phyloP scores from a whole-genome alignment of 139 green algal genomes.

The Diplosphaera chodatii region DNA sequence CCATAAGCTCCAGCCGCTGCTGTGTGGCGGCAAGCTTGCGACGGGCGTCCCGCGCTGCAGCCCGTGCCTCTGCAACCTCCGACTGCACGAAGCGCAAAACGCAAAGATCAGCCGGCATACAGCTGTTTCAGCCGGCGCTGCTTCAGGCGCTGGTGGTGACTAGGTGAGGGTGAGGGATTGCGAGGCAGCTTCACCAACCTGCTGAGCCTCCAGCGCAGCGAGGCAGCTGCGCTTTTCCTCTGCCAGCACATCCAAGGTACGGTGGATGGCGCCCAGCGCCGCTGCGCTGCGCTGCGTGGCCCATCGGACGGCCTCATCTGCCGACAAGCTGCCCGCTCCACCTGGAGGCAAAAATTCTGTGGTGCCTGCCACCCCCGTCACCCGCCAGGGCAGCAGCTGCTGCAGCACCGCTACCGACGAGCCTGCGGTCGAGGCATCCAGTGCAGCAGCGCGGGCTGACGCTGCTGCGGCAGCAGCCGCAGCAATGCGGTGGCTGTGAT shows the following conservation, averaged over 20 bases:
- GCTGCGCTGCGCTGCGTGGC: background rate
- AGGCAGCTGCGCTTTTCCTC: background rate
- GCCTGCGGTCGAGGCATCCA: background rate
- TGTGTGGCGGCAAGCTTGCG: constrained; percentile 7
- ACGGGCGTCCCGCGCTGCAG: constrained; percentile 3
- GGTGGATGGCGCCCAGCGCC: background rate
- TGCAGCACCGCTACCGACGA: constrained; percentile 1
- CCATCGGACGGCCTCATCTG: background rate
- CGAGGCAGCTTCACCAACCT: no score
- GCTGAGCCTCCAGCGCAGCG: background rate
- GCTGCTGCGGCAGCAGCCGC: no score
- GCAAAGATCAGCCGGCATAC: no score
- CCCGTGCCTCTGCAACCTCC: background rate
- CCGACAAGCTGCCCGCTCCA: no score
- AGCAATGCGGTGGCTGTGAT: background rate
- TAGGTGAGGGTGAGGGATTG: no score
- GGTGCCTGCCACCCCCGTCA: background rate
- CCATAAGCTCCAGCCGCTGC: constrained; percentile 19
- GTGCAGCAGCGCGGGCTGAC: background rate
- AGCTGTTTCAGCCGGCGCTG: no score
- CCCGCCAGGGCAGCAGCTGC: background rate
- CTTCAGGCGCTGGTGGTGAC: no score
- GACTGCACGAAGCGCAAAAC: background rate
- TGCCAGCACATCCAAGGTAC: background rate
- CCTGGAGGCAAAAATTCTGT: background rate